A percentile compares a stretch with the other conserved stretches of the same genome.
These are phyloP conservation scores for Vitis hybrid DNA, from an alignment of 177 flowering plant species.

Conservation along the genomic window DNA sequence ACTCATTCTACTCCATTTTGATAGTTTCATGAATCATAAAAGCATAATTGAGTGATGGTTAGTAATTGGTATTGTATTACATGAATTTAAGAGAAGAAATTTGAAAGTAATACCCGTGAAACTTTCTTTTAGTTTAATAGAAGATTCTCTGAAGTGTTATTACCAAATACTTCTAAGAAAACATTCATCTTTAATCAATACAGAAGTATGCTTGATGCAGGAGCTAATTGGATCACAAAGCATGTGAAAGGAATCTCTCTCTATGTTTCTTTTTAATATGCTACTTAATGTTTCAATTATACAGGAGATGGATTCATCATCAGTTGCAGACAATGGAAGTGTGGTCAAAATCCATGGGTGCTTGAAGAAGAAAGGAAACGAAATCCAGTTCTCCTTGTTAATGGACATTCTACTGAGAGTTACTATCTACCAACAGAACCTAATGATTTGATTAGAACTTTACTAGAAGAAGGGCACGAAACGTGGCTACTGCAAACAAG, in stretches of 20 bases:
- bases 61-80: too few species aligned
- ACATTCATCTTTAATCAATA: background rate
- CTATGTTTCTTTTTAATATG: background rate
- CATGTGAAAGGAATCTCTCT: background rate
- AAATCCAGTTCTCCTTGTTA: constrained; percentile 53
- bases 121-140: too few species aligned
- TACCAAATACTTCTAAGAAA: background rate
- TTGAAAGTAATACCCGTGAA: too few species aligned
- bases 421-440: constrained; percentile 69
- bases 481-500: constrained; percentile 55
- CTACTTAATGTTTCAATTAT: background rate
- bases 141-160: background rate
- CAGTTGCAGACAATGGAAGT: constrained; percentile 54
- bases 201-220: background rate
- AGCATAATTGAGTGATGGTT: too few species aligned
- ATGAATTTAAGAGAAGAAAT: too few species aligned
- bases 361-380: constrained; percentile 18
- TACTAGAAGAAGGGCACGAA: constrained; percentile 47
- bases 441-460: constrained; percentile 56
- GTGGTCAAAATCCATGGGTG: constrained; percentile 18
- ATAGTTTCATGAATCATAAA: background rate
- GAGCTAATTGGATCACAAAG: background rate
- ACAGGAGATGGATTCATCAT: constrained; percentile 49
- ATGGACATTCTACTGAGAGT: constrained; percentile 59
- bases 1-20: background rate